Percentiles rank a stretch among this genome's conserved stretches.
Conservation (phyloP, 2,329 filamentous ascomycete species). For the Exophiala phaeomuriformis region DNA sequence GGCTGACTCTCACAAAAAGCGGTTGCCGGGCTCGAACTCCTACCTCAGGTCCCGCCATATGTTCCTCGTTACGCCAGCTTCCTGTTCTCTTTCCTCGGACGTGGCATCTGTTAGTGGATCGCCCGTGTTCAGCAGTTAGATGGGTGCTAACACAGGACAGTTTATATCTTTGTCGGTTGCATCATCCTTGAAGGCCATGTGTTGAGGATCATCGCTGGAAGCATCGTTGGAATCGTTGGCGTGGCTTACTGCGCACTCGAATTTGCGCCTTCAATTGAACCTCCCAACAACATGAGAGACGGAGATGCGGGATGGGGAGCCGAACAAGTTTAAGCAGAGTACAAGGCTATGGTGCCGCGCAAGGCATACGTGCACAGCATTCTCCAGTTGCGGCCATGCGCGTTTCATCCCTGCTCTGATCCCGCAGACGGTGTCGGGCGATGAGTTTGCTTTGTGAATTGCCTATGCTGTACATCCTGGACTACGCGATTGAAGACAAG, state of each 20-base stretch:
- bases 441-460: too few relatives aligned
- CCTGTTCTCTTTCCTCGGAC: conserved; percentile 94
- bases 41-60: conserved; percentile 73
- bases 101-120: conserved; percentile 73
- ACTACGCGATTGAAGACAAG: too few relatives aligned
- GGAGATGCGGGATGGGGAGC: conserved; percentile 43
- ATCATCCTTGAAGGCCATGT: conserved; percentile 65
- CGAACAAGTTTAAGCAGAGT: conserved; percentile 6
- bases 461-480: too few relatives aligned
- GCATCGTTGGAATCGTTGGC: conserved; percentile 69
- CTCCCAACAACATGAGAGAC: conserved; percentile 74
- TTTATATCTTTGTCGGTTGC: conserved; percentile 92
- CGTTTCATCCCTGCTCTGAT: too few relatives aligned
- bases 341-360: background rate
- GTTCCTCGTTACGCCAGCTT: conserved; percentile 91
- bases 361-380: too few relatives aligned
- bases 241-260: conserved; percentile 69
- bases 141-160: conserved; percentile 40
- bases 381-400: too few relatives aligned
- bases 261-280: conserved; percentile 71
- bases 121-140: background rate
- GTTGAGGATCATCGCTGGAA: conserved; percentile 67
- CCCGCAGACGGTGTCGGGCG: too few relatives aligned
- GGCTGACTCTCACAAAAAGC: conserved; percentile 39
- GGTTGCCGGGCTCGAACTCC: conserved; percentile 75